Base-by-base conservation (phyloP, 108 stramenopile species). In the Nannochloropsis granulata region DNA sequence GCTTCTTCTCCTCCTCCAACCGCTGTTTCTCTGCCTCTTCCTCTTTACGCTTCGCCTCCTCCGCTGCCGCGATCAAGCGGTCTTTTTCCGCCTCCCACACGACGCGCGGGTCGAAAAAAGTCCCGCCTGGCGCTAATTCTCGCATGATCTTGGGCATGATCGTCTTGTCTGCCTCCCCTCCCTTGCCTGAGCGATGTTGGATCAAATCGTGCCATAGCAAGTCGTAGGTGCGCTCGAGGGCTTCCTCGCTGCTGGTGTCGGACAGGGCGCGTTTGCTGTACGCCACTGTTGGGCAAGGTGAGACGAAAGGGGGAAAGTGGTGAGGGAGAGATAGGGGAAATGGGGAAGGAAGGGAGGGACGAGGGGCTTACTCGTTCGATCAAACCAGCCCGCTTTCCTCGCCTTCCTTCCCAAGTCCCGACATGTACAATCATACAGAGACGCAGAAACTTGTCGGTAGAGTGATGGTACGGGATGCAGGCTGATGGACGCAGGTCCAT, bases 81-180 rank as follows among this genome's bases (percentile, higher is more conserved):
- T 43, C 82, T 24, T 83, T 14, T 83, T 83, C 82, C 13, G 45
- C 82, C 44, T 83, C 82, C 82, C 82, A 83, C 34, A 83, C 82
- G 8, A 24, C 82, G 13, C 23, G 34, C 21, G 82, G 82, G 23
- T 83, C 82, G 10, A 71, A 71, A 44, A 83, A 83, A 2, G 23
- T 78, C 24, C 24, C 45, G 8, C 42, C 71, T 9, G 82, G 82
- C 23, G 82, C 82, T 23, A 83, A 44, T 9, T 83, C 82, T 23
- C 82, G 82, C 34, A 83, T 23, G 23, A 83, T 43, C 14, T 71
- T 78, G 5, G 82, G 82, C 56, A 83, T 83, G 24, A 80, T 71
- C 7, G 56, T 71, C n/a, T 71, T 71, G 56, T 71, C 56, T 16
- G 56, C 56, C 56, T 71, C 56, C 56, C 56, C 56, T n/a, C 56